A percentile compares a stretch with the other conserved stretches of the same genome.
These are phyloP conservation scores for Sporothrix schenckii DNA, from an alignment of 2,329 filamentous ascomycete genomes.

Conservation along the genomic window DNA sequence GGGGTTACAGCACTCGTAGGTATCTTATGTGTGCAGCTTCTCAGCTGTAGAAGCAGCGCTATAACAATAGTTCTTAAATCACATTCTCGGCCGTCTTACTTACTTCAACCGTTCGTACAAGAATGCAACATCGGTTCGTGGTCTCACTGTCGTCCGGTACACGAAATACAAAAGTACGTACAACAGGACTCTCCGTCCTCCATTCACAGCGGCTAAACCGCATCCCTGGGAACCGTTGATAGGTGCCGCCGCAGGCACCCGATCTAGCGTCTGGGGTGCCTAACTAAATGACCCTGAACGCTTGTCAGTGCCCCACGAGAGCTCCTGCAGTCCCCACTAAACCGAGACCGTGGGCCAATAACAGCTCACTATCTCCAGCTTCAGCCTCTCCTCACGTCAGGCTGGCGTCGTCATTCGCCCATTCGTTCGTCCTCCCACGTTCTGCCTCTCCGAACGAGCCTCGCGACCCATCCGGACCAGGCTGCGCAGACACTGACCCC, in stretches of 20 bases:
- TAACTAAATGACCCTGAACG: background rate
- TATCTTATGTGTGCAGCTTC: no score
- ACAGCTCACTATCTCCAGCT: background rate
- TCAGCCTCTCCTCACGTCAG: background rate
- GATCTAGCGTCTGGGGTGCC: constrained; percentile 8
- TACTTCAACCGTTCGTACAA: no score
- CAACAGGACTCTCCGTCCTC: no score
- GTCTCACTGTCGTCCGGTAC: no score
- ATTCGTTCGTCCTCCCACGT: constrained; percentile 8
- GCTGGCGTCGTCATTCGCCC: background rate
- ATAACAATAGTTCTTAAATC: no score
- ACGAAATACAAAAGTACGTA: no score
- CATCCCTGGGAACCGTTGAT: constrained; percentile 10
- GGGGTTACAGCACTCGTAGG: no score
- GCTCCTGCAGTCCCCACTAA: constrained; percentile 3
- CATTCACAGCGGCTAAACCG: no score
- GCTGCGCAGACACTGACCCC: background rate
- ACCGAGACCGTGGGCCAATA: background rate
- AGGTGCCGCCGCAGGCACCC: background rate
- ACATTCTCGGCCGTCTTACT: no score
- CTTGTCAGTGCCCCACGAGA: constrained; percentile 18
- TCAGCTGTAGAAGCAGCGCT: no score
- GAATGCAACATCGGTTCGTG: no score
- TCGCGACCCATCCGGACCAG: background rate
- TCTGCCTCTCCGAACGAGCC: constrained; percentile 1